Base-by-base conservation (phyloP, 257 asterid species). In the Vinca minor region DNA sequence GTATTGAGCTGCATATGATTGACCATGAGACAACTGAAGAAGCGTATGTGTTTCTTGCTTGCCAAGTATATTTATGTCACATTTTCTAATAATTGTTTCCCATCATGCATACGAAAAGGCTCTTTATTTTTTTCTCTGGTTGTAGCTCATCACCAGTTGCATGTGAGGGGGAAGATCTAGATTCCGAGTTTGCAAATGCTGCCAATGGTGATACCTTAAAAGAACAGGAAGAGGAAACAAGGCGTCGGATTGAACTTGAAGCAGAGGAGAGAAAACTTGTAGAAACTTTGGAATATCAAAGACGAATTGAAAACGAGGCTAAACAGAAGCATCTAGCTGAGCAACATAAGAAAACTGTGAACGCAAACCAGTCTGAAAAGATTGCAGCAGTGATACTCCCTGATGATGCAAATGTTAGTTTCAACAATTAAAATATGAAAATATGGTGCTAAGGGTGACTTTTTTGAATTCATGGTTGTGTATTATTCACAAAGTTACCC, bases 261-360 rank as follows among this genome's bases (percentile, higher is more conserved):
- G 96, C 95, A 3, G 97, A 93, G 77, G 99, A 89, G 77, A 89
- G 95, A 78, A 85, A 89, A 85, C 97, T 93, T 71, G 96, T 87
- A 83, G 99, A 89, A 84, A 87, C 96, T 67, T 72, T 93, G 83
- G 97, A 89, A 69, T 87, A 84, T 78, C 99, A 93, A 81, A 84
- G 99, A 64, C 86, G 85, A 39, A 83, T 93, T 48, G 99, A 93
- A 82, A 84, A 93, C 68, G 99, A 93, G 76, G 97, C 99, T 6
- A 93, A 93, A 74, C 86, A 72, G 79, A 87, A 84, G 85, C 97
- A 84, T 77, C 83, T 93, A 23, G 91, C 89, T 3, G 96, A 85
- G 79, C 95, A 81, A 75, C 79, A 84, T 42, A 87, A 79, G 62
- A 81, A 56, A 64, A 66, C 48, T 62, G 69, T 78, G 8, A 70